Evolutionary conservation across 495 filamentous ascomycete species (phyloP).

Genomic region (Halenospora varia): DNA sequence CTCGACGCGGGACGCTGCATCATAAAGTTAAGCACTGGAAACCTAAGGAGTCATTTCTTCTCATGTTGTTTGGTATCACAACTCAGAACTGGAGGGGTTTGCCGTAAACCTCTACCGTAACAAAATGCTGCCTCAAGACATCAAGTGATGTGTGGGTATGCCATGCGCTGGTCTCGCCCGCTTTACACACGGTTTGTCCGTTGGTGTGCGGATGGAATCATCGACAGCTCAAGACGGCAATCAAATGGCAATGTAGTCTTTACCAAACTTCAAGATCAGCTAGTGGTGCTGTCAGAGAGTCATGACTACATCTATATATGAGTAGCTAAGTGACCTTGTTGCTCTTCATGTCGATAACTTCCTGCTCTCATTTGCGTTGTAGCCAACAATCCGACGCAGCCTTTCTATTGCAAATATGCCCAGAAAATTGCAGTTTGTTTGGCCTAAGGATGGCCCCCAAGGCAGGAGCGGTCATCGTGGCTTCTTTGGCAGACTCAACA

Average conservation of each 20-base stretch:
- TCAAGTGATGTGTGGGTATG: background rate
- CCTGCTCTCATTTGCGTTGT: no score
- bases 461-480: slow-evolving; percentile 20
- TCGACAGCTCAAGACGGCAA: slow-evolving; percentile 11
- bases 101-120: background rate
- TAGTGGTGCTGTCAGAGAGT: slow-evolving; percentile 5
- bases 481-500: slow-evolving; percentile 31
- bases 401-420: background rate
- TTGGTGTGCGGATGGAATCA: slow-evolving; percentile 12
- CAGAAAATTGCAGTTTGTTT: slow-evolving; percentile 24
- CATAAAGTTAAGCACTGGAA: background rate
- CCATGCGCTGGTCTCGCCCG: background rate
- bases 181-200: slow-evolving; percentile 3
- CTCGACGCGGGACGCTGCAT: background rate
- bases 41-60: background rate
- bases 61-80: background rate
- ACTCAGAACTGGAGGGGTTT: background rate
- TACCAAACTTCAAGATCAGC: slow-evolving; percentile 7
- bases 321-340: background rate
- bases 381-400: no score
- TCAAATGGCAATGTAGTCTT: background rate
- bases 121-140: background rate
- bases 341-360: background rate
- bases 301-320: background rate
- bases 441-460: slow-evolving; percentile 27